Base-by-base conservation (phyloP, 2,329 filamentous ascomycete genomes). In the Pestalotiopsis sp. region DNA sequence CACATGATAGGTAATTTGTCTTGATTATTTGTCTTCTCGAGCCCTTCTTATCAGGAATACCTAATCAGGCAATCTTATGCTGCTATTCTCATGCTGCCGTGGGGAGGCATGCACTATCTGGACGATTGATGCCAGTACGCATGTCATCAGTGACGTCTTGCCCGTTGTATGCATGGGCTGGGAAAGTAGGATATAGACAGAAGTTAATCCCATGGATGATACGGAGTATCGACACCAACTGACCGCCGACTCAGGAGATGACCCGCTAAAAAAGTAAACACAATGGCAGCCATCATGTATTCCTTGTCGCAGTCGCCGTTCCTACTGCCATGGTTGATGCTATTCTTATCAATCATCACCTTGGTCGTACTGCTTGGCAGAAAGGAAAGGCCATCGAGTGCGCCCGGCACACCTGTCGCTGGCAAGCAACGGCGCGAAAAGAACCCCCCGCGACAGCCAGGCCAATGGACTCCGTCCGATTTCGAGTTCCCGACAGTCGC, bases 401-500 rank as follows among this genome's bases (percentile, higher is more conserved):
- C 41, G 31, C 49, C 63, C 63, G n/a, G 23, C 20, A 57, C 63
- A 45, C 63, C 63, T 31, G 17, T 17, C 5, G 20, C 38, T 45
- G 61, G 36, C 4, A 49, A 45, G 49, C 41, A 13, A 17, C 27
- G 17, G n/a, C 14, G 23, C 45, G 36, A 9, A 6, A 67, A 67
- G 49, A 67, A 62, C 20, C 64, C 67, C 61, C 38, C 41, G 13
- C 64, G 67, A 41, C 14, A 45, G 7, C 69, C 70, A 25, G 70
- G 76, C 81, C 85, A 85, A 81, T 92, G 90, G 90, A 79, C 74
- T 4, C 86, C 89, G 0, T 85, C 83, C 13, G 73, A 81, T 66
- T 94, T 91, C 82, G 84, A 85, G 69, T 83, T 89, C 2, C 91
- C 91, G 1, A 77, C 81, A 0, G 88, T 91, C 4, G 66, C 80